Evolutionary conservation across 2,329 filamentous ascomycete species (phyloP), one percentile per base, ranked within the genome.

Genomic region (Sordariomycetes sp.): DNA sequence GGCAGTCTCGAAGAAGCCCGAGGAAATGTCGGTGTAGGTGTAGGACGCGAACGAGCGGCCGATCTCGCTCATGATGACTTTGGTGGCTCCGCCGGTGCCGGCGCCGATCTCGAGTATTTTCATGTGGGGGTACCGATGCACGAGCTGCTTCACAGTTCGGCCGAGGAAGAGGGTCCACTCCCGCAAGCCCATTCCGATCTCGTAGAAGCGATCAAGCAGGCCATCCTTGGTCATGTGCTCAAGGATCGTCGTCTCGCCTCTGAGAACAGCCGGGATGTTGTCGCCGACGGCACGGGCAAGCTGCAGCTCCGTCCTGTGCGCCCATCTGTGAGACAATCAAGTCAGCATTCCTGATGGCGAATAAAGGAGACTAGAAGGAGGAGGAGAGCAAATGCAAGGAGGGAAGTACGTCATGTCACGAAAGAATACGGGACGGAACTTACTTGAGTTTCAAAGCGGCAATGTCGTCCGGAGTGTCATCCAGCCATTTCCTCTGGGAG

Each of bases 21-120:
- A 59, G 0, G 70, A 75, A 5, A 76, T 69, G 51, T 77, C 74
- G 0, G 73, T 75, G 55, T 68, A 77, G 0, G 65, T 70, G 60
- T 76, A 75, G 16, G 70, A 62, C 10, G 64, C 40, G 12, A 66
- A 46, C 59, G 25, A 6, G 57, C 58, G 54, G 66, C 66, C 8
- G 64, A 62, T 6, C n/a, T 20, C 25, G 16, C 18, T n/a, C 3
- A 78, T 62, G 6, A 78, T 64, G 3, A 63, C 63, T 2, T 51
- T 50, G 1, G 71, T 74, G 54, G 69, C 65, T 5, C 68, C 67
- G 3, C 72, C 71, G 1, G 69, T 75, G 0, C 72, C 72, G 16
- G 69, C 71, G 16, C 73, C 74, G 22, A 76, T 65, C 58, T 76
- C 73, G 1, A 76, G 64, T 35, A 76, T 67, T 1, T 67, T 64